Percentiles rank a stretch among this genome's conserved stretches.
phyloP scores from a whole-genome alignment of 1,284 basidiomycete genomes.

The Somion occarium region DNA sequence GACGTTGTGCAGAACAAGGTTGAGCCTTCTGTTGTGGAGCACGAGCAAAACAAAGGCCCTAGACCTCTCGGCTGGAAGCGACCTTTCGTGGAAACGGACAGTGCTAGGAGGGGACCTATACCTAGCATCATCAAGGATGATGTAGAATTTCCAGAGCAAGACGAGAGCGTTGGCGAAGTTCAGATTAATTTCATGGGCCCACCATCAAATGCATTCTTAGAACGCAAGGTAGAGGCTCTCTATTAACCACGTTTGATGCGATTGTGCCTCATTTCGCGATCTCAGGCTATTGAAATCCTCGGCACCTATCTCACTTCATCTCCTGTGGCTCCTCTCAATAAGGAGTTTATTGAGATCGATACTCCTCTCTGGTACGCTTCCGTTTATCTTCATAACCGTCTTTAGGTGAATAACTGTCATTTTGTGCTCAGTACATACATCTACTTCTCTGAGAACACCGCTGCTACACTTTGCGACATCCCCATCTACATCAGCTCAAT shows the following conservation, averaged over 20 bases:
- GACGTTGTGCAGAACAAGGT: slow-evolving; percentile 77
- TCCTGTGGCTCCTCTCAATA: slow-evolving; percentile 85
- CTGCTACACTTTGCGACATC: slow-evolving; percentile 74
- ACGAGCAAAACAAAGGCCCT: slow-evolving; percentile 64
- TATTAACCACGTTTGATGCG: slow-evolving; percentile 8
- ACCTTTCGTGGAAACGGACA: slow-evolving; percentile 89
- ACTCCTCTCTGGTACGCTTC: slow-evolving; percentile 75
- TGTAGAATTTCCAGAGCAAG: slow-evolving; percentile 96
- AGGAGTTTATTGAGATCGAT: slow-evolving; percentile 91
- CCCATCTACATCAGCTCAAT: slow-evolving; percentile 83
- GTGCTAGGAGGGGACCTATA: slow-evolving; percentile 59
- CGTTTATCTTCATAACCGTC: slow-evolving; percentile 3
- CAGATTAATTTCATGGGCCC: slow-evolving; percentile 81
- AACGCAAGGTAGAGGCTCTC: slow-evolving; percentile 70
- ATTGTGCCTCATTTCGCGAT: slow-evolving; percentile 1
- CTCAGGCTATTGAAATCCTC: slow-evolving; percentile 79
- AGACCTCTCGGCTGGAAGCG: slow-evolving; percentile 84
- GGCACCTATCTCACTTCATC: slow-evolving; percentile 89
- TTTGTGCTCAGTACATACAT: slow-evolving; percentile 72
- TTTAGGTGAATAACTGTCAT: slow-evolving; percentile 4
- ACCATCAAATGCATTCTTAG: slow-evolving; percentile 67
- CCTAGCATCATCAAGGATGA: slow-evolving; percentile 51
- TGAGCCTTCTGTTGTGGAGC: slow-evolving; percentile 75
- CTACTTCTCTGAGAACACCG: slow-evolving; percentile 76
- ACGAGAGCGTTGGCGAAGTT: slow-evolving; percentile 92